Base-by-base conservation (phyloP, 371 early-diverging fungal species). In the Fennellomyces sp. region DNA sequence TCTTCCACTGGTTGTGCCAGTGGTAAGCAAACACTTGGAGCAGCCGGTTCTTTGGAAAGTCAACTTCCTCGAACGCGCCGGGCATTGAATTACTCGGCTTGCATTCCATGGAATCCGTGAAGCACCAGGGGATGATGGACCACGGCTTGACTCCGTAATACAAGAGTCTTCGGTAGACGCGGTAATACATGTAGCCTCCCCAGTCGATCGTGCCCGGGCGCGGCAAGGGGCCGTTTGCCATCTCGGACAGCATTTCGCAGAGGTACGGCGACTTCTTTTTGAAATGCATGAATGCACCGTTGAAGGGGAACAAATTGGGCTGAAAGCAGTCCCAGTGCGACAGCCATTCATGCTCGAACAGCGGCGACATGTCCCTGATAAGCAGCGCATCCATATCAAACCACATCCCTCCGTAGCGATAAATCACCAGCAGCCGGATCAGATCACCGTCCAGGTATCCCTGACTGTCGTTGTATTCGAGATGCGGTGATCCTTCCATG, bases 1-100 rank as follows among this genome's bases (percentile, higher is more conserved):
- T 82, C 31, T 75, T 72, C 83, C 83, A 82, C 56, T 82, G 80
- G 47, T 82, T 82, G 51, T 82, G 83, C 83, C 83, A 82, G 51
- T 82, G 83, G 42, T 73, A 82, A 3, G 83, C 78, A 68, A 82
- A 82, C 0, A 73, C 72, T 38, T 80, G 78, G 33, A 72, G 58
- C 31, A 82, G 47, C 28, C 70, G 63, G 4, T 78, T 68, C 36
- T 72, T 33, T 23, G 66, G 50, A 54, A 82, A 80, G 19, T 80
- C 77, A 5, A 70, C 52, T 35, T 80, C 80, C 15, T 75, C 67
- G 57, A 82, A 82, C 5, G 80, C 80, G 55, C 70, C 76, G 0
- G 83, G 83, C 83, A 82, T 82, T 0, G 77, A 76, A 36, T 82
- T 82, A 23, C 61, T 64, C 1, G 83, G 83, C 6, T 65, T 63